Percentiles rank a stretch among this genome's conserved stretches.
Conservation (phyloP, 2,329 filamentous ascomycete species). For the Aspergillus calidoustus region DNA sequence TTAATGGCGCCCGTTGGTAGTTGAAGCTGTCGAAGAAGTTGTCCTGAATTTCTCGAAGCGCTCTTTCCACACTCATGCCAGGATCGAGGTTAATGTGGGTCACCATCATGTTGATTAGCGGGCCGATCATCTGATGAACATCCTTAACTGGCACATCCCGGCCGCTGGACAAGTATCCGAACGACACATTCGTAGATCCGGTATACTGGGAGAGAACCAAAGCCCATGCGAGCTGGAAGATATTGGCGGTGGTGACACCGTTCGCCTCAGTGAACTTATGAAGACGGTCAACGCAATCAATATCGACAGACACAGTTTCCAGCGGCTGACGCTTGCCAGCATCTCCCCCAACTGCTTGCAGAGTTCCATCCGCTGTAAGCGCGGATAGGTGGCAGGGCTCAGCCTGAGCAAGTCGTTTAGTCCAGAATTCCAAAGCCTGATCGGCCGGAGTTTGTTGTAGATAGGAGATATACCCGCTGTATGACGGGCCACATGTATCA, state of each 20-base stretch:
- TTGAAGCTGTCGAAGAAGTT: constrained; percentile 17
- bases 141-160: constrained; percentile 13
- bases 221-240: constrained; percentile 18
- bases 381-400: constrained; percentile 7
- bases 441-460: constrained; percentile 5
- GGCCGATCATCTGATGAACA: constrained; percentile 12
- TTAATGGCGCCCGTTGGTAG: constrained; percentile 15
- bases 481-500: neutral
- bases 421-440: constrained; percentile 6
- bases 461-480: constrained; percentile 11
- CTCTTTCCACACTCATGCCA: neutral
- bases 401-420: neutral
- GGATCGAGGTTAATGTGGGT: constrained; percentile 4
- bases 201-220: constrained; percentile 15
- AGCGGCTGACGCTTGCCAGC: neutral
- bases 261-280: constrained; percentile 3
- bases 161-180: constrained; percentile 15
- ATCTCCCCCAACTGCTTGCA: neutral
- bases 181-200: constrained; percentile 11
- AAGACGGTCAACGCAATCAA: constrained; percentile 2
- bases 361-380: neutral
- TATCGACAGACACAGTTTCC: neutral
- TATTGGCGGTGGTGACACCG: constrained; percentile 18
- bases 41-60: constrained; percentile 9
- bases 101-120: constrained; percentile 18